Evolutionary conservation across 1,284 basidiomycete genomes (phyloP), one percentile per base, ranked within the genome.

Genomic region (Ustilago tritici): DNA sequence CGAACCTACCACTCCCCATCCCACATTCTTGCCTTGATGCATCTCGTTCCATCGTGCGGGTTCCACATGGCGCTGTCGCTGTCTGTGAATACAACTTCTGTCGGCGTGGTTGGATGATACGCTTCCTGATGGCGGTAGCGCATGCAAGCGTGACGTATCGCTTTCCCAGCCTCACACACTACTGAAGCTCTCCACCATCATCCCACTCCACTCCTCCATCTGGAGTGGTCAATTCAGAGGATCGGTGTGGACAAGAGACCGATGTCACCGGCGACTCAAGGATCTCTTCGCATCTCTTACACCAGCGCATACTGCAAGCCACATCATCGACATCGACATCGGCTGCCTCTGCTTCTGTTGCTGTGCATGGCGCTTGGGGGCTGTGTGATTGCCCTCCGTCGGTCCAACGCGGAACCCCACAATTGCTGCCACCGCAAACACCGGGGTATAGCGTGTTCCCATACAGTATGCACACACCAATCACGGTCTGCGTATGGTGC

Each of bases 11-110:
- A 12, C 40, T 15, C 15, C 14, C 40, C 40, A 46, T n/a, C 43
- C 43, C 43, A 46, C 43, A 46, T 46, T 46, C 43, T 46, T 46
- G n/a, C 9, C 17, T 19, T 46, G 7, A 46, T 46, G 43, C 43
- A 46, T 8, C 8, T 19, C 19, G 7, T 8, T 46, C n/a, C 43
- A 46, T 8, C 8, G 43, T 19, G 43, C 19, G 19, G 43, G n/a
- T 19, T 46, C 43, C 43, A 46, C 43, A 46, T 46, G 43, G 43
- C 43, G 43, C 17, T 46, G 43, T 46, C 43, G 43, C n/a, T 46
- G 43, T 46, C n/a, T 46, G 43, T 19, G 23, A 28, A 28, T 28
- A 46, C 43, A 19, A n/a, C 7, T n/a, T 46, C 19, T 19, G 43
- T 19, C 23, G 23, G 23, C 23, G 23, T 28, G 23, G 23, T 28